Evolutionary conservation across 371 early-diverging fungal genomes (phyloP), one percentile per base, ranked within the genome.

Genomic region (Mucor mucedo): DNA sequence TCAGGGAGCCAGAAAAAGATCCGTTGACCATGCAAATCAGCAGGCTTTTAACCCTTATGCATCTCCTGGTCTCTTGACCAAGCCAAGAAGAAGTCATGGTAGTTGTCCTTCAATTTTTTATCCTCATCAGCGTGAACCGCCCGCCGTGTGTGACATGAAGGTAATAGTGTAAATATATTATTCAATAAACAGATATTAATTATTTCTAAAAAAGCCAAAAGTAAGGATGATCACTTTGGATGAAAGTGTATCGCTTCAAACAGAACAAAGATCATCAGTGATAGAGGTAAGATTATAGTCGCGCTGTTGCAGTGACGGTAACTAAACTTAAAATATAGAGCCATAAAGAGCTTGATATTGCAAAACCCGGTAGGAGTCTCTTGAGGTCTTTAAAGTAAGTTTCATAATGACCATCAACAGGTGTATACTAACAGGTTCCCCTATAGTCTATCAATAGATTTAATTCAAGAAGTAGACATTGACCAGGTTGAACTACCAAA

Each of bases 1-100:
- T 39, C 70, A 70, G 40, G 66, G 66, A 10, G 65, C 70, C 27
- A 45, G 70, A 49, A 70, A 70, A 40, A 57, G 62, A 45, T 70
- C 70, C 3, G 66, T 70, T 27, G 70, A 70, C 39, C 54, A 65
- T 32, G 70, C 70, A 32, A 70, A 70, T 50, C 55, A 65, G 30
- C 65, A 58, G 35, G 68, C 68, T 6, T 58, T 32, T 30, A 58
- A 41, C 28, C 49, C 58, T 28, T 62, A 53, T 47, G 13, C 39
- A 3, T 62, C 63, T n/a, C 53, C 48, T 27, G 45, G 68, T 41
- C 54, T 67, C 7, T 62, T 67, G 29, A 6, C 49, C 10, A 61
- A 61, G 39, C 57, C 57, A n/a, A 53, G 39, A 40, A 53, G 38
- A 53, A 47, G 47, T 30, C 65, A 55, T 65, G 41, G 30, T 40